Conservation (phyloP, 2,329 filamentous ascomycete species). For the Beauveria rudraprayagi region DNA sequence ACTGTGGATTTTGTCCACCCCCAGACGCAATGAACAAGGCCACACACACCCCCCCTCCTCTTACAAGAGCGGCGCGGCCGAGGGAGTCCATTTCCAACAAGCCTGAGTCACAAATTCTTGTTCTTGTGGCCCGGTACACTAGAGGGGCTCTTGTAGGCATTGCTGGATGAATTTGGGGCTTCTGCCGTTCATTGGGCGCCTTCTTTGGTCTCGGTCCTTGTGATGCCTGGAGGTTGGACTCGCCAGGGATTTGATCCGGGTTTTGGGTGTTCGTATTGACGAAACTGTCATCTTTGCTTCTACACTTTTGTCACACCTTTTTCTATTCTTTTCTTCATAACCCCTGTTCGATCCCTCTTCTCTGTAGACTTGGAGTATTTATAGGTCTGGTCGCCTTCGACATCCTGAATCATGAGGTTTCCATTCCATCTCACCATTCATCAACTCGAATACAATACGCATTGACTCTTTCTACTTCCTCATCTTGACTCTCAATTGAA, state of each 20-base stretch:
- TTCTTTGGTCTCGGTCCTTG: not conserved
- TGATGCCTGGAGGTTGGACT: conserved; percentile 1
- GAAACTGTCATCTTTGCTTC: not conserved
- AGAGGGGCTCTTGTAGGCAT: not conserved
- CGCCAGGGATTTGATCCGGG: not conserved
- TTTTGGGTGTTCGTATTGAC: not conserved
- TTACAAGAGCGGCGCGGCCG: not conserved
- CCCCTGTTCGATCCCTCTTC: not conserved
- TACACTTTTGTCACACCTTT: not conserved
- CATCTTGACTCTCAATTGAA: not conserved
- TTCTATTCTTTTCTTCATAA: not conserved
- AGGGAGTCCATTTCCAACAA: not conserved
- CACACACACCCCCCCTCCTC: not conserved
- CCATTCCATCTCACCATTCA: not conserved
- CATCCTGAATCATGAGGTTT: not conserved
- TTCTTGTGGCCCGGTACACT: conserved; percentile 2
- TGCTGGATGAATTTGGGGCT: not conserved
- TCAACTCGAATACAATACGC: not conserved
- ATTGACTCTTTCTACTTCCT: not conserved
- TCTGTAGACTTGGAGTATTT: not conserved
- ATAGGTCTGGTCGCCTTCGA: not conserved
- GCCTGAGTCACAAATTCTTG: conserved; percentile 2
- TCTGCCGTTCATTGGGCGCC: not conserved
- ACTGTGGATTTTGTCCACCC: not conserved
- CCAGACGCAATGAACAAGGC: not conserved